phyloP scores from a whole-genome alignment of 2,329 filamentous ascomycete genomes.

The Tolypocladium ovalisporum region DNA sequence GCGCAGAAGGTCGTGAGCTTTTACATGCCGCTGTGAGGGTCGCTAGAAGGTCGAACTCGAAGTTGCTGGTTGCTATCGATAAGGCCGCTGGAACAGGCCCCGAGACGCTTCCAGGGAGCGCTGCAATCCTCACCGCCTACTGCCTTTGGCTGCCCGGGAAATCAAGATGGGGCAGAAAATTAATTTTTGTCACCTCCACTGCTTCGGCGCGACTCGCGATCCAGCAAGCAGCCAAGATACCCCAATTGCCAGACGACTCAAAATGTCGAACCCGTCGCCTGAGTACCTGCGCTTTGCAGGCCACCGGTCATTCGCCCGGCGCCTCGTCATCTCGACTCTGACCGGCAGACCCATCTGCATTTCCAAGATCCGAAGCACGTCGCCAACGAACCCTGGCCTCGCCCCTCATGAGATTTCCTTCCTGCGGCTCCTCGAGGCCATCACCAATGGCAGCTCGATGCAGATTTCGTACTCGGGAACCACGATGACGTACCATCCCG shows the following conservation, averaged over 20 bases:
- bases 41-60: not conserved
- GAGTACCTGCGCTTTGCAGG: conserved; percentile 68
- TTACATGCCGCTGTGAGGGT: not conserved
- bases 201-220: not conserved
- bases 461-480: conserved; percentile 97
- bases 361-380: conserved; percentile 83
- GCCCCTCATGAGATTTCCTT: conserved; percentile 91
- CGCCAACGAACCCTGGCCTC: conserved; percentile 77
- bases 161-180: conserved; percentile 21
- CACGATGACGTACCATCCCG: conserved; percentile 82
- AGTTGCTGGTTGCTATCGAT: conserved; percentile 18
- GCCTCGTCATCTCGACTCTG: conserved; percentile 81
- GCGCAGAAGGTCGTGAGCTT: not conserved
- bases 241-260: conserved; percentile 5
- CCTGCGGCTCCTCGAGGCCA: conserved; percentile 80
- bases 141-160: not conserved
- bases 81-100: conserved; percentile 7
- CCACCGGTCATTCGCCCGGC: conserved; percentile 71
- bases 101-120: not conserved
- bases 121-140: conserved; percentile 18
- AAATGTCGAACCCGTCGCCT: conserved; percentile 29
- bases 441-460: conserved; percentile 91
- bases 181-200: conserved; percentile 17
- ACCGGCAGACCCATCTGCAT: conserved; percentile 85
- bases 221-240: not conserved